These are phyloP conservation scores for Plasmopara viticola DNA, from an alignment of 352 stramenopile species.

Conservation along the genomic window DNA sequence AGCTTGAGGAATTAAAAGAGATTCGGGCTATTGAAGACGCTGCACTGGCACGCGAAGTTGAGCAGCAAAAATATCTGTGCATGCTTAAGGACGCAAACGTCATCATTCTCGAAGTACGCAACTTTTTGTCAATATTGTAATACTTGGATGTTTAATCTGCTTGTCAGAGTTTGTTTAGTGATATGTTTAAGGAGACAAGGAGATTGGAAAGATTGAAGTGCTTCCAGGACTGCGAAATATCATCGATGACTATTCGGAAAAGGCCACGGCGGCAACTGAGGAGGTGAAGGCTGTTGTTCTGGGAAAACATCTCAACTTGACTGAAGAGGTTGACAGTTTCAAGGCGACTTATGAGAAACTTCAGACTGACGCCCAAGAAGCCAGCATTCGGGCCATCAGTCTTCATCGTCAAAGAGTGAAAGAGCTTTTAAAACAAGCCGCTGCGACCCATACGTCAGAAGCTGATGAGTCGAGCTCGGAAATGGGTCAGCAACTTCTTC, in stretches of 20 bases:
- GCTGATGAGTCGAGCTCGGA: slow-evolving; percentile 25
- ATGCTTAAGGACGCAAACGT: slow-evolving; percentile 85
- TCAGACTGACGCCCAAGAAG: slow-evolving; percentile 55
- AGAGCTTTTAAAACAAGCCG: slow-evolving; percentile 56
- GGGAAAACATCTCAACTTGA: slow-evolving; percentile 54
- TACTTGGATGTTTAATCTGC: not conserved
- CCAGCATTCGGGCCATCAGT: slow-evolving; percentile 78
- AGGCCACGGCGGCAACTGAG: slow-evolving; percentile 72
- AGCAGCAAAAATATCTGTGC: slow-evolving; percentile 71
- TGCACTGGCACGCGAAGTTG: slow-evolving; percentile 58
- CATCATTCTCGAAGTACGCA: slow-evolving; percentile 66
- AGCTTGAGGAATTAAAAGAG: slow-evolving; percentile 77
- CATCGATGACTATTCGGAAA: slow-evolving; percentile 87
- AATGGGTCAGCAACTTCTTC: slow-evolving; percentile 62
- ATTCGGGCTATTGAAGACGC: slow-evolving; percentile 84
- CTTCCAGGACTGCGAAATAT: slow-evolving; percentile 85
- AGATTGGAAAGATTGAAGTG: slow-evolving; percentile 89
- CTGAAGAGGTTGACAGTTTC: slow-evolving; percentile 57
- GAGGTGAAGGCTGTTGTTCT: slow-evolving; percentile 78
- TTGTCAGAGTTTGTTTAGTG: slow-evolving; percentile 66
- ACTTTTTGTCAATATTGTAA: not conserved
- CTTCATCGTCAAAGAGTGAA: slow-evolving; percentile 73
- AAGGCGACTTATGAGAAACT: slow-evolving; percentile 54
- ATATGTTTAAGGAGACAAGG: slow-evolving; percentile 91
- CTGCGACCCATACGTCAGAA: slow-evolving; percentile 20